Evolutionary conservation across 345 rosid species (phyloP).

Genomic region (Hypericum androsaemum): DNA sequence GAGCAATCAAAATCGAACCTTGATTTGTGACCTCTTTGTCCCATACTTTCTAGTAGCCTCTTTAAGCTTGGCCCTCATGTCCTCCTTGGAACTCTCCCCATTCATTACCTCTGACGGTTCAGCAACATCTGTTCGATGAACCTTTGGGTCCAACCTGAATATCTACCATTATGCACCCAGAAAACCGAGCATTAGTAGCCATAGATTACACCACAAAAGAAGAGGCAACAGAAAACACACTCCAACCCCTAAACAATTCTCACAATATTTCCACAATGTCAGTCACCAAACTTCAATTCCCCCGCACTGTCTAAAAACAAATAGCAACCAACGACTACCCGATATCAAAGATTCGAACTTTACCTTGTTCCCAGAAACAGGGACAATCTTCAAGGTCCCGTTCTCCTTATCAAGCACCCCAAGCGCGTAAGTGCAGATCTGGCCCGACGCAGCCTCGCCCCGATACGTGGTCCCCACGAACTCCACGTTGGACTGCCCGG

Average conservation of each 20-base stretch:
- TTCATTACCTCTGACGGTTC: constrained; percentile 21
- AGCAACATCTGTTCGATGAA: constrained; percentile 13
- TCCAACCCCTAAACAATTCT: background rate
- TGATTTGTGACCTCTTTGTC: constrained; percentile 31
- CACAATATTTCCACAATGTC: too few species aligned
- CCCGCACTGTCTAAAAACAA: too few species aligned
- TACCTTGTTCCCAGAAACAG: constrained; percentile 78
- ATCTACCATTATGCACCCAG: constrained; percentile 24
- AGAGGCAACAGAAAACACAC: background rate
- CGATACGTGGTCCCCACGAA: constrained; percentile 59
- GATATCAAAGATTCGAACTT: too few species aligned
- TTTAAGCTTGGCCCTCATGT: constrained; percentile 13
- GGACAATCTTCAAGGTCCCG: constrained; percentile 49
- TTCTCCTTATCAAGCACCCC: constrained; percentile 66
- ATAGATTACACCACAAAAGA: background rate
- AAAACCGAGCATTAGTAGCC: background rate
- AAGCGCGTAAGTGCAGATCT: constrained; percentile 49
- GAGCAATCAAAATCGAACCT: background rate
- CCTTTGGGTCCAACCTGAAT: constrained; percentile 62
- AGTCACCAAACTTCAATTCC: too few species aligned
- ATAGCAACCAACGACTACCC: too few species aligned
- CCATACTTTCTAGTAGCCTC: constrained; percentile 25
- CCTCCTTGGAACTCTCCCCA: constrained; percentile 23
- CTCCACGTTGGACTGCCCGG: constrained; percentile 35
- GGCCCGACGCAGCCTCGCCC: constrained; percentile 58